Percentiles rank a stretch among this genome's conserved stretches.
Evolutionary conservation across 768 basidiomycete species (phyloP).

Genomic region (Xerocomellus intermedius): DNA sequence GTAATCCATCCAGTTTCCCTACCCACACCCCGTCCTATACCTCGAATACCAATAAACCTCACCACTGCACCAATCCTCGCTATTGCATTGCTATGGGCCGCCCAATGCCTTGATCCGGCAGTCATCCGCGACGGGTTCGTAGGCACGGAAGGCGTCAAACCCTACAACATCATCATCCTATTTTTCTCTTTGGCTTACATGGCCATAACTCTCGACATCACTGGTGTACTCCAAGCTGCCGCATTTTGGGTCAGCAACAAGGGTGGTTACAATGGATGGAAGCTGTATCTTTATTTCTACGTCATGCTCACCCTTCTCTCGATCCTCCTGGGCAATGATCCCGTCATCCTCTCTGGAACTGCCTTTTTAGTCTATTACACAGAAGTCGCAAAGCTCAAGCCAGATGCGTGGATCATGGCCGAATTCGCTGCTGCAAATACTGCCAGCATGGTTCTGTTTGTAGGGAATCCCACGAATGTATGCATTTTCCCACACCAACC

Average conservation of each 20-base stretch:
- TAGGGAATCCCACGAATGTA: constrained; percentile 89
- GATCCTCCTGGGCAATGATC: constrained; percentile 85
- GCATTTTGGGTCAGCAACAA: constrained; percentile 87
- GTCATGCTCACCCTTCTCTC: constrained; percentile 76
- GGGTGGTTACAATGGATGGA: constrained; percentile 67
- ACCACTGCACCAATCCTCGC: constrained; percentile 53
- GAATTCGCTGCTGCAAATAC: constrained; percentile 81
- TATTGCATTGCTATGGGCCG: constrained; percentile 53
- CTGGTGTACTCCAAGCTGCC: constrained; percentile 81
- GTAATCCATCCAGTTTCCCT: constrained; percentile 49
- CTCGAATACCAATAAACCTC: constrained; percentile 43
- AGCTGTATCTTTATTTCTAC: constrained; percentile 79
- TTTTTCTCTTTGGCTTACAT: constrained; percentile 93
- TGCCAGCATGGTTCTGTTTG: constrained; percentile 69
- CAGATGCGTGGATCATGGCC: constrained; percentile 68
- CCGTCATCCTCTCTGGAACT: constrained; percentile 88
- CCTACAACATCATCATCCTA: constrained; percentile 89
- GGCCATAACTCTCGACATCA: constrained; percentile 86
- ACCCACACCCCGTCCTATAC: constrained; percentile 34
- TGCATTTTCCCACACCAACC: not conserved
- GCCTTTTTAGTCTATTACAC: constrained; percentile 90
- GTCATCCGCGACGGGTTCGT: constrained; percentile 78
- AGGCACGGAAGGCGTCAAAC: constrained; percentile 73
- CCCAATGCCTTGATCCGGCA: constrained; percentile 44
- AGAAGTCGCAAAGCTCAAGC: constrained; percentile 48